Percentiles rank a stretch among this genome's conserved stretches.
phyloP scores from a whole-genome alignment of 2,329 filamentous ascomycete genomes.

The Claviceps capensis region DNA sequence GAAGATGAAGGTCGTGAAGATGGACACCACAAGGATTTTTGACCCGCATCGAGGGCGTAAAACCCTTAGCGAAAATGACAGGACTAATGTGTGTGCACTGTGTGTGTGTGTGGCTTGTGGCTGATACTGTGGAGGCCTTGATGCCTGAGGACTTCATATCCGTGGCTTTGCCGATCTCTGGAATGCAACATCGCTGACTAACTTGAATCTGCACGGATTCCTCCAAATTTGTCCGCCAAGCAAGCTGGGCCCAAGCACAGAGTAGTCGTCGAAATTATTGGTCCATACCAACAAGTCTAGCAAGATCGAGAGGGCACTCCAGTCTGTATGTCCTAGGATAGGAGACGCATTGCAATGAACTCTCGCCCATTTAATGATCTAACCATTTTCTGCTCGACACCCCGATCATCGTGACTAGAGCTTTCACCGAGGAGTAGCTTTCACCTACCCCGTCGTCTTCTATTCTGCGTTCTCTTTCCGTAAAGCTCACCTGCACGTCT shows the following conservation, averaged over 20 bases:
- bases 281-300: background rate
- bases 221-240: background rate
- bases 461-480: background rate
- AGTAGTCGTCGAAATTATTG: background rate
- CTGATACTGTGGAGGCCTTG: background rate
- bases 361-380: background rate
- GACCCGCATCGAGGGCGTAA: conserved; percentile 22
- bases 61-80: conserved; percentile 19
- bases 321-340: conserved; percentile 6
- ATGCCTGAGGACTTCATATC: background rate
- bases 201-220: background rate
- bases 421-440: background rate
- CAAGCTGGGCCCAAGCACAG: background rate
- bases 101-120: background rate
- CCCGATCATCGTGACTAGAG: background rate
- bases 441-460: background rate
- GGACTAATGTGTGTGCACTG: background rate
- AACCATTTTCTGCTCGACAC: background rate
- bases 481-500: background rate
- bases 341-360: conserved; percentile 8
- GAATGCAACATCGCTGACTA: background rate
- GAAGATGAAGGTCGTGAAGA: conserved; percentile 19
- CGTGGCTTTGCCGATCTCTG: background rate
- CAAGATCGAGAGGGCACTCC: background rate
- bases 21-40: conserved; percentile 21